Percentiles rank a stretch among this genome's conserved stretches.
Evolutionary conservation across 2,329 filamentous ascomycete genomes (phyloP).

Genomic region (Tolypocladium amazonense): DNA sequence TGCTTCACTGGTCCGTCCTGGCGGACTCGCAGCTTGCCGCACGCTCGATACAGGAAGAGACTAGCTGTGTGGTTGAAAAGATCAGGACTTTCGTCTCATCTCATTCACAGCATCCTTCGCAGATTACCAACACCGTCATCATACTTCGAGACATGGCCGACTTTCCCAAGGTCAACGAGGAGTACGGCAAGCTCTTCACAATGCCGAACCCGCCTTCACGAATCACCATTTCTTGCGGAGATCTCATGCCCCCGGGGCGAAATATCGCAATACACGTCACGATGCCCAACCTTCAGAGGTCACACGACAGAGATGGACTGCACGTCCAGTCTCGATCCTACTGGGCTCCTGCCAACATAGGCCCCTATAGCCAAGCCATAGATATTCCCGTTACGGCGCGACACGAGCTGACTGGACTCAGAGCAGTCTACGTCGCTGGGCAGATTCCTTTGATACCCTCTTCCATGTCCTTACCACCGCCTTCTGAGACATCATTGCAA

Average conservation of each 20-base stretch:
- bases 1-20: slow-evolving; percentile 28
- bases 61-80: slow-evolving; percentile 32
- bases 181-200: slow-evolving; percentile 67
- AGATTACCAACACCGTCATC: slow-evolving; percentile 49
- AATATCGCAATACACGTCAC: slow-evolving; percentile 51
- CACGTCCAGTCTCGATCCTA: slow-evolving; percentile 92
- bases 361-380: slow-evolving; percentile 89
- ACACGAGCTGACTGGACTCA: slow-evolving; percentile 11
- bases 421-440: slow-evolving; percentile 61
- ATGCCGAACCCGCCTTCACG: slow-evolving; percentile 75
- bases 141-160: slow-evolving; percentile 70
- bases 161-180: slow-evolving; percentile 63
- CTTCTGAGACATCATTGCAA: slow-evolving; percentile 28
- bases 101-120: slow-evolving; percentile 14
- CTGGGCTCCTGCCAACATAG: slow-evolving; percentile 97
- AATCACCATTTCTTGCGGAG: slow-evolving; percentile 71
- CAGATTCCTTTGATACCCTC: slow-evolving; percentile 83
- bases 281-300: slow-evolving; percentile 19
- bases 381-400: slow-evolving; percentile 27
- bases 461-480: slow-evolving; percentile 54
- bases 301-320: slow-evolving; percentile 45
- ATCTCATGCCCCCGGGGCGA: slow-evolving; percentile 46
- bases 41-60: slow-evolving; percentile 34
- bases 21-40: slow-evolving; percentile 11
- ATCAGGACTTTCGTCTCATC: slow-evolving; percentile 29